Base-by-base conservation (phyloP, 495 filamentous ascomycete species). In the Trichoderma erinaceum region DNA sequence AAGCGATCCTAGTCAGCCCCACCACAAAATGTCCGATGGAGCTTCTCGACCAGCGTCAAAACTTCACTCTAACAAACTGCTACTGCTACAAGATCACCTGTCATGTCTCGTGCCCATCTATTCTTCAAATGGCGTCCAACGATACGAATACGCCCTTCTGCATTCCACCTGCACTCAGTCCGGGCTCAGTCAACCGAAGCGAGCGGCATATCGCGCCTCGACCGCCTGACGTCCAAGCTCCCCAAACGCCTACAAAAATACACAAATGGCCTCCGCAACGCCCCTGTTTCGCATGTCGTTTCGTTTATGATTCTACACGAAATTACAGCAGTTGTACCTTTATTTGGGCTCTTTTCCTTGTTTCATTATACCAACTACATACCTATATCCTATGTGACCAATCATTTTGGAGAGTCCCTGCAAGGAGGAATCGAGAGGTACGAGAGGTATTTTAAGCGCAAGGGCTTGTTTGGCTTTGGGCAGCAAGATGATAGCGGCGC, bases 251-350 rank as follows among this genome's bases (percentile, higher is more conserved):
- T 96, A 21, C 89, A 83, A 27, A 77, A 77, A 50, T 92, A 90
- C 77, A 88, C 90, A 46, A 77, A 78, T 18, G 86, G 86, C 21
- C 83, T 99, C 12, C 82, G 88, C 68, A 79, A 82, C 63, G 93
- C 92, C 12, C 94, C 95, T 0, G 70, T 92, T 27, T 90, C 91
- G 3, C 92, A 97, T 78, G 81, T 97, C 48, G 87, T 87, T 8
- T 86, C 95, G 3, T 99, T 99, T 76, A 78, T 99, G 12, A 79
- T 97, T 50, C 84, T 99, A 0, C 95, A 99, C 81, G 95, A 99
- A 75, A 68, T 96, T 41, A 97, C 95, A 0, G 95, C 95, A 21
- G 76, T 97, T 16, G 69, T 92, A 4, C 93, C 95, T 0, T 76
- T 98, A 0, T 75, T 93, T 35, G 90, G 87, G 0, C 82, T 99